Evolutionary conservation across 768 basidiomycete species (phyloP), one percentile per base, ranked within the genome.

Genomic region (Tricholoma matsutake): DNA sequence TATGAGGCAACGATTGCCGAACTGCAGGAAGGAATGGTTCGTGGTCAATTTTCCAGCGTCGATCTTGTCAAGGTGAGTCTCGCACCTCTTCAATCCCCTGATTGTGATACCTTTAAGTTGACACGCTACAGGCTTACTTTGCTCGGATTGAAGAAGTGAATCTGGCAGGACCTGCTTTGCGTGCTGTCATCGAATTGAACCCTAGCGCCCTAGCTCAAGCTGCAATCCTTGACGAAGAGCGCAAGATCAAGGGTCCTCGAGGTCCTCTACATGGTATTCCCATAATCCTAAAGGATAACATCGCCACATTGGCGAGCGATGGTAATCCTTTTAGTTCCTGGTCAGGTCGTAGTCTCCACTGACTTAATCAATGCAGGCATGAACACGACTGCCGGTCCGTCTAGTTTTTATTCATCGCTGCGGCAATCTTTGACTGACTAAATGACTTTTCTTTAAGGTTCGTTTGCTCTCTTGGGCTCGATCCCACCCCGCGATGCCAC

Each of bases 71-170:
- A 85, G 74, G 86, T 84, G 58, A 34, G 70, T 52, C 18, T 10
- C 13, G 4, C 9, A 28, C 47, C 16, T 31, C n/a, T n/a, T n/a
- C n/a, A n/a, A 18, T 49, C 14, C 18, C 28, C 8, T n/a, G 20
- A 57, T 37, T 11, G 39, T 20, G 16, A 16, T 41, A 22, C 16
- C 31, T 25, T 25, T 25, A 25, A 25, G 22, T 58, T 54, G 9
- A 14, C 53, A 31, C 11, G 16, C 53, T 31, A 13, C 57, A 88
- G 87, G 85, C 86, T 2, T 89, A 89, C 68, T 76, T 88, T 63
- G 81, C 82, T 10, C 79, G 88, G 2, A 88, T 88, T 25, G 83
- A 87, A 4, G 83, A 89, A 66, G 87, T 89, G n/a, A 88, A 89
- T 65, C 65, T 81, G 16, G 74, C 83, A 59, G 86, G 86, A 1